phyloP scores from a whole-genome alignment of 768 basidiomycete genomes.

The Leccinum aurantiacum region DNA sequence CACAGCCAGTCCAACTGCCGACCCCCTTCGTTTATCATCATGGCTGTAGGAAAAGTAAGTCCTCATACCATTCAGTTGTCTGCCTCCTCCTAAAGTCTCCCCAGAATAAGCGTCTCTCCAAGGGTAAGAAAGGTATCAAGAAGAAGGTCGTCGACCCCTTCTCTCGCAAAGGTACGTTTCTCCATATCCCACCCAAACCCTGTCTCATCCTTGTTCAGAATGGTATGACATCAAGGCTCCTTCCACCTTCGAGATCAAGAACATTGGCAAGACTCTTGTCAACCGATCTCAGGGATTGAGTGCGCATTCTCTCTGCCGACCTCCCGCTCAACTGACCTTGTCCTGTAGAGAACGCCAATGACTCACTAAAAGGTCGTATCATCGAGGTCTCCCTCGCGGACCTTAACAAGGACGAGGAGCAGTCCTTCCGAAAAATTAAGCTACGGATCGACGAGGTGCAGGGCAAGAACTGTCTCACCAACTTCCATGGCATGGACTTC shows the following conservation, averaged over 20 bases:
- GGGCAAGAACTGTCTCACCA: slow-evolving; percentile 99
- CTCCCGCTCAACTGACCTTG: slow-evolving; percentile 4
- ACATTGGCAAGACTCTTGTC: slow-evolving; percentile 97
- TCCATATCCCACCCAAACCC: not conserved
- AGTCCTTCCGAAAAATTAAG: slow-evolving; percentile 99
- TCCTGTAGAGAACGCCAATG: slow-evolving; percentile 89
- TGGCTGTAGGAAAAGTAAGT: slow-evolving; percentile 89
- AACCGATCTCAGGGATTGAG: slow-evolving; percentile 98
- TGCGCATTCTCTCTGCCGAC: slow-evolving; percentile 45
- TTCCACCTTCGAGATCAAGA: slow-evolving; percentile 93
- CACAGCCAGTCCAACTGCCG: slow-evolving; percentile 49
- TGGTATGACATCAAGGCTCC: slow-evolving; percentile 99
- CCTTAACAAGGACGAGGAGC: slow-evolving; percentile 99
- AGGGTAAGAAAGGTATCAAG: slow-evolving; percentile 99
- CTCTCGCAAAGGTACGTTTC: slow-evolving; percentile 86
- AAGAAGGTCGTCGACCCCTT: slow-evolving; percentile 99
- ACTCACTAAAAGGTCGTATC: slow-evolving; percentile 96
- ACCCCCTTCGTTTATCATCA: slow-evolving; percentile 46
- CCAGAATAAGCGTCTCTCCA: slow-evolving; percentile 96
- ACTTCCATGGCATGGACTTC: slow-evolving; percentile 99
- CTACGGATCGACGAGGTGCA: slow-evolving; percentile 94
- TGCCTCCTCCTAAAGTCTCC: slow-evolving; percentile 3
- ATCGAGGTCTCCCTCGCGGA: slow-evolving; percentile 96
- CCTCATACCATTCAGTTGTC: not conserved
- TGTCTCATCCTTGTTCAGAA: slow-evolving; percentile 48